phyloP scores from a whole-genome alignment of 2,329 filamentous ascomycete genomes.

The Rugonectria rugulosa region DNA sequence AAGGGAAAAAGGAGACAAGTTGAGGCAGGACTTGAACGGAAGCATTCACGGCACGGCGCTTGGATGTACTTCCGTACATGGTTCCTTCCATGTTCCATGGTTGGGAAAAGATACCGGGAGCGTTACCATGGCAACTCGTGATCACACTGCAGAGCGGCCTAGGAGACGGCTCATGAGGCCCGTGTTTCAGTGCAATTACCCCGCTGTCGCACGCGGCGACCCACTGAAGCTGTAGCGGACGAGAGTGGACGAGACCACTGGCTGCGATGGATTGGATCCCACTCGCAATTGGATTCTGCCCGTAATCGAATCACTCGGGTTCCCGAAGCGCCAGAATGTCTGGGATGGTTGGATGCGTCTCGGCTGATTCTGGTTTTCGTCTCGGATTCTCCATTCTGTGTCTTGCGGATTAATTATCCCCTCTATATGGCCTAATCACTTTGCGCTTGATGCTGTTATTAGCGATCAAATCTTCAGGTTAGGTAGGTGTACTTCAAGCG shows the following conservation, averaged over 20 bases:
- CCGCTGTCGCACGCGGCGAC: slow-evolving; percentile 35
- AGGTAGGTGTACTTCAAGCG: too few relatives aligned
- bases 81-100: background rate
- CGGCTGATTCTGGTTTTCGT: slow-evolving; percentile 9
- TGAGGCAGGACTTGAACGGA: slow-evolving; percentile 34
- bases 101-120: slow-evolving; percentile 5
- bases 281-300: slow-evolving; percentile 14
- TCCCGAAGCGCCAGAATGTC: slow-evolving; percentile 14
- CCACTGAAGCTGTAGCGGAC: too few relatives aligned
- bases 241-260: too few relatives aligned
- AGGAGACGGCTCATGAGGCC: slow-evolving; percentile 30
- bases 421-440: too few relatives aligned
- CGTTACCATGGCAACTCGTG: slow-evolving; percentile 37
- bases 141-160: slow-evolving; percentile 23
- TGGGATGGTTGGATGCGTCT: slow-evolving; percentile 16
- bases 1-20: slow-evolving; percentile 20
- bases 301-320: slow-evolving; percentile 9
- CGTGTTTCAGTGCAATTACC: slow-evolving; percentile 36
- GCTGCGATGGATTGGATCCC: too few relatives aligned
- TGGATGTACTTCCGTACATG: background rate
- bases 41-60: slow-evolving; percentile 33
- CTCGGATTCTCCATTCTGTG: background rate
- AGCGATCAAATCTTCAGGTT: too few relatives aligned
- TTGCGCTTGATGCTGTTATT: too few relatives aligned
- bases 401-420: too few relatives aligned